Base-by-base conservation (phyloP, 306 rosid genomes). In the Delonix regia region DNA sequence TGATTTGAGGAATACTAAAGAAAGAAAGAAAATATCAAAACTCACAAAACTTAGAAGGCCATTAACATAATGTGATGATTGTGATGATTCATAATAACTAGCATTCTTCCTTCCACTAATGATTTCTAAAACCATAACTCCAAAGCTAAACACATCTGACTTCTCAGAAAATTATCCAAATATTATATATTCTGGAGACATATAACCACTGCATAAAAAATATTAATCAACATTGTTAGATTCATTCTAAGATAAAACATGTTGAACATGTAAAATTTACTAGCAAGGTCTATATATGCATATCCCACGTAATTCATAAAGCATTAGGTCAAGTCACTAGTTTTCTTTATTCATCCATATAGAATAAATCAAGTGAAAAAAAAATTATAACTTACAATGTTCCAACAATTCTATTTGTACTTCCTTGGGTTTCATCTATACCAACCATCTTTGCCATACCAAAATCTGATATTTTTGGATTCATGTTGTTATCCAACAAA, bases 401-500 rank as follows among this genome's bases (percentile, higher is more conserved):
- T 10, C 85, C 88, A 34, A 80, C 87, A 1, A 88, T 25, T 70
- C 25, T 69, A 0, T 6, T 33, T 0, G 90, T 88, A 21, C 21
- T 77, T 19, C 67, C 80, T 21, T 69, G 72, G 3, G 34, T 62
- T 68, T 83, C 80, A 10, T 82, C 77, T 1, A 38, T 57, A 2
- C 1, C 73, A 65, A 84, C 62, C 5, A 81, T 69, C n/a, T 60
- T 86, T 1, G 87, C 85, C 78, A 76, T 51, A 0, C 85, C 89
- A 80, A 88, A 86, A 52, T 88, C 87, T 7, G 85, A 78, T 4
- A 86, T 86, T 44, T 86, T 86, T 1, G 88, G 56, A 48, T 81
- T 74, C 82, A 88, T 64, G 5, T 79, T 21, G 3, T 6, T 7
- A 18, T 83, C 89, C 22, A 85, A 49, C 0, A 88, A 67, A 34